These are phyloP conservation scores for Pugionium cornutum DNA, from an alignment of 345 rosid genomes.

Conservation along the genomic window DNA sequence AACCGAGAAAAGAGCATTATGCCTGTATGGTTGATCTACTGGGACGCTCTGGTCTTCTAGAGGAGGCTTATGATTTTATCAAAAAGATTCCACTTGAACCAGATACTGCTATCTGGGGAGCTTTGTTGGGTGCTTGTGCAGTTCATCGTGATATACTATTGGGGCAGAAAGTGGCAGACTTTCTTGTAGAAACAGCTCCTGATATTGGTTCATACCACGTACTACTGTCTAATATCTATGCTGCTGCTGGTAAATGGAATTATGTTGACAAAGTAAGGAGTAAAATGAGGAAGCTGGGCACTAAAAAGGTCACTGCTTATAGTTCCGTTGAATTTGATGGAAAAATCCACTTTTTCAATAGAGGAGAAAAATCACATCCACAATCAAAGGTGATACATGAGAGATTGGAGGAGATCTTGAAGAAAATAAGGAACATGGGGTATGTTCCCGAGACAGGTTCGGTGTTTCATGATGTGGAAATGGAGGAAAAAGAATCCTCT, in stretches of 20 bases:
- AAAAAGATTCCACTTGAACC: conserved; percentile 48
- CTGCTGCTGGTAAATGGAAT: conserved; percentile 53
- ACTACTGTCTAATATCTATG: conserved; percentile 54
- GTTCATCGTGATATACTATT: conserved; percentile 46
- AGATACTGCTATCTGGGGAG: conserved; percentile 51
- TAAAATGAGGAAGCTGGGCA: conserved; percentile 50
- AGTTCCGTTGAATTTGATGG: conserved; percentile 55
- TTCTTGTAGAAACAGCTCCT: conserved; percentile 48
- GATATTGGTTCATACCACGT: conserved; percentile 53
- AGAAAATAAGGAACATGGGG: conserved; percentile 50
- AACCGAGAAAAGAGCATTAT: conserved; percentile 52
- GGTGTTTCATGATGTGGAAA: conserved; percentile 63
- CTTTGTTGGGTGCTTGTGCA: conserved; percentile 53
- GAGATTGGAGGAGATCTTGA: conserved; percentile 49
- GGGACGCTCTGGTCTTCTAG: conserved; percentile 47
- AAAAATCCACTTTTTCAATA: conserved; percentile 50
- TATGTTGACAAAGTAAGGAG: conserved; percentile 50
- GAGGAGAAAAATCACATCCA: conserved; percentile 63
- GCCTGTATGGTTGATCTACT: conserved; percentile 54
- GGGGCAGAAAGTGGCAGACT: conserved; percentile 51
- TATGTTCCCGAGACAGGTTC: conserved; percentile 53
- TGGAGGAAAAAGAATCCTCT: conserved; percentile 60
- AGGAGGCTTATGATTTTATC: conserved; percentile 49
- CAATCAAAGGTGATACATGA: conserved; percentile 45
- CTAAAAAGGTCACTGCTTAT: conserved; percentile 53